A percentile compares a stretch with the other conserved stretches of the same genome.
Evolutionary conservation across 305 asterid genomes (phyloP).

Genomic region (Rubia balearica): DNA sequence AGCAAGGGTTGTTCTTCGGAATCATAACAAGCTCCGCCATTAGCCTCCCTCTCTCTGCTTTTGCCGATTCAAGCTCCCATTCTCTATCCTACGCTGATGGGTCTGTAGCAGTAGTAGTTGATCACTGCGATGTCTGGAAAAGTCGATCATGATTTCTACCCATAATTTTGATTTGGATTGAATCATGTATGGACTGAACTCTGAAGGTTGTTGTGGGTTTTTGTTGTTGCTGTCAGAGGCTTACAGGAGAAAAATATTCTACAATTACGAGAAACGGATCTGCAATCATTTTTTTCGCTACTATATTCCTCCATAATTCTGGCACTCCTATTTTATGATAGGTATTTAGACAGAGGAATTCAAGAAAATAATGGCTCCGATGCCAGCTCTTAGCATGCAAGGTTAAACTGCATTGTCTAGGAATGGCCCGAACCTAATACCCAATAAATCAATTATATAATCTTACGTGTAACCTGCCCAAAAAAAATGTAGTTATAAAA

Average conservation of each 20-base stretch:
- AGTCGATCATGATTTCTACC: constrained; percentile 36
- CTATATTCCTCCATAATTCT: background rate
- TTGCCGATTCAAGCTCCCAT: constrained; percentile 27
- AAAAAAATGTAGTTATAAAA: too few relatives aligned
- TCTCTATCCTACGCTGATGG: constrained; percentile 37
- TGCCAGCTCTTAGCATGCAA: constrained; percentile 85
- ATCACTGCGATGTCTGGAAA: background rate
- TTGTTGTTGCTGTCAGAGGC: constrained; percentile 40
- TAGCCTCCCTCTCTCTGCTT: constrained; percentile 31
- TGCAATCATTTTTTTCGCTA: background rate
- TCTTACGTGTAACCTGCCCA: too few relatives aligned
- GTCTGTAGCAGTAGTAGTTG: constrained; percentile 13
- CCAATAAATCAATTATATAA: too few relatives aligned
- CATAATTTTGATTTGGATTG: background rate
- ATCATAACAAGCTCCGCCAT: constrained; percentile 45
- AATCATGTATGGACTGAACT: background rate
- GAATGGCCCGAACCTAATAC: too few relatives aligned
- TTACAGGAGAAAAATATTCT: constrained; percentile 67
- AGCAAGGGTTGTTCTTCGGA: constrained; percentile 41
- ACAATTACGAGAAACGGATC: constrained; percentile 85
- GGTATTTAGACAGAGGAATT: constrained; percentile 76
- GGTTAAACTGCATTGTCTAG: too few relatives aligned
- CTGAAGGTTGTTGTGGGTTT: background rate
- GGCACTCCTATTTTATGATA: constrained; percentile 19
- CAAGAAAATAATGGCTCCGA: constrained; percentile 79